Evolutionary conservation across 1,139 yeast species (phyloP), one percentile per base, ranked within the genome.

Genomic region (Candida sanyaensis): DNA sequence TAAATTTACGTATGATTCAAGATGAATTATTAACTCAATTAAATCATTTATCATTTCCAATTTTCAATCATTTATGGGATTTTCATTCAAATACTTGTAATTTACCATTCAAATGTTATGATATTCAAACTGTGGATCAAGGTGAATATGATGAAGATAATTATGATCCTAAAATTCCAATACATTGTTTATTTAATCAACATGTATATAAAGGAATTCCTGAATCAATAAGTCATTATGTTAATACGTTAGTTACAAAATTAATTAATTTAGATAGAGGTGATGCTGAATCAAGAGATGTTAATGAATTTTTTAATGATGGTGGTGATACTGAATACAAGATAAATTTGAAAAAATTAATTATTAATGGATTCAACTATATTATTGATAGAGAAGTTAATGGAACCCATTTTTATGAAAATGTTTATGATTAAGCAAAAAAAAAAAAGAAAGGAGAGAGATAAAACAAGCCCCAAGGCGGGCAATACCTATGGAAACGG

Each of bases 261-360:
- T 56, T 73, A 59, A 58, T 68, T 37, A 66, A 68, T 47, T 63
- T 75, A 47, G 64, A 72, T 51, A 55, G 80, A 27, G 80, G 80
- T 0, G 63, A 74, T 53, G 80, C 80, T 0, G 80, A 75, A 53
- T 52, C 46, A 8, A 43, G 46, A 26, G 49, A 46, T 29, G 50
- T 43, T 17, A 55, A 50, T 37, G 47, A 48, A 12, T 38, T 40
- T 11, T 64, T 65, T 7, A 64, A 65, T 10, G 71, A 65, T 42
- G 77, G 71, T 43, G 75, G 75, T 10, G 68, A 62, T 49, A 54
- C 57, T 11, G 54, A 46, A n/a, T 59, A 64, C 32, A 58, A 59
- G 27, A 56, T 72, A 42, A 57, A 60, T 38, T 43, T 54, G 11
- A 49, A 41, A 6, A 68, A 65, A 48, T 55, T 73, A 43, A 51